Base-by-base conservation (phyloP, 768 basidiomycete species). In the Chlorophyllum brunneum region DNA sequence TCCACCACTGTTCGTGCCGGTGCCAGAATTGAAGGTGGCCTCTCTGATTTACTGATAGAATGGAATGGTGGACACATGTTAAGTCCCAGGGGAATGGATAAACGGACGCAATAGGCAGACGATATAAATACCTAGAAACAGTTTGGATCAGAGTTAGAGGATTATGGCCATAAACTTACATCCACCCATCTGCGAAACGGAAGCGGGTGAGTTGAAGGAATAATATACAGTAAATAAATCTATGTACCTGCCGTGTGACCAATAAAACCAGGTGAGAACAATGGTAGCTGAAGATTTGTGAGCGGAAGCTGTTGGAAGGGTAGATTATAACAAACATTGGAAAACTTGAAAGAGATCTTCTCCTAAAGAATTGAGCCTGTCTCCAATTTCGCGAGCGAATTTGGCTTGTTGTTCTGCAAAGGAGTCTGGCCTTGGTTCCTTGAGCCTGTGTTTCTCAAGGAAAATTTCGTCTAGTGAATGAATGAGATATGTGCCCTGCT, bases 211-310 rank as follows among this genome's bases (percentile, higher is more conserved):
- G 54, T 58, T 41, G 59, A 41, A 39, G 43, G 29, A 34, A 18
- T 24, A 40, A 7, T 50, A 41, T 4, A 23, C 7, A 22, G 29
- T 42, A 48, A 15, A 16, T 38, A 48, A 29, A n/a, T 24, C 37
- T 51, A n/a, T 74, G 55, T 55, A 82, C 84, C 79, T 83, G 42
- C 83, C 83, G 63, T 88, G 82, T 41, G 77, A 82, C 79, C 83
- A 86, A 58, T 86, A 86, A 64, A 84, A 87, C 83, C 85, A 86
- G 7, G 77, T 76, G 38, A 88, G 67, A 37, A 89, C 71, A 11
- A 85, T 71, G 38, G 77, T 72, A 8, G 85, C 87, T 90, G 44
- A 5, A 45, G 6, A 1, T 16, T 18, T 30, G 36, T 49, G 23
- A 41, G 20, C 24, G 4, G 30, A 39, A 31, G 11, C 51, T 15